phyloP scores from a whole-genome alignment of 2,329 filamentous ascomycete genomes.

The Talaromyces sp. region DNA sequence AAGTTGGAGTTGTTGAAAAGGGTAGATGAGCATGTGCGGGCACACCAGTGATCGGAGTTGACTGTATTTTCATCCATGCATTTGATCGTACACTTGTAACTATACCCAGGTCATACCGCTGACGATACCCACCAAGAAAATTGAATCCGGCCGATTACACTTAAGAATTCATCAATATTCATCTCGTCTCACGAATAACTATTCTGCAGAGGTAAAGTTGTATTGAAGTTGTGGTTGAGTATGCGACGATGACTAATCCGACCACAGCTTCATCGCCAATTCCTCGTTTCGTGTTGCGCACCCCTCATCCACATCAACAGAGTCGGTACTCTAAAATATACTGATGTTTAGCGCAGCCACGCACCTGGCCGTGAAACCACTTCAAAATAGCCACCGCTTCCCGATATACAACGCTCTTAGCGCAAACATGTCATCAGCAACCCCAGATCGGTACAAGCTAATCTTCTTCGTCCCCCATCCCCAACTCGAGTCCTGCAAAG shows the following conservation, averaged over 20 bases:
- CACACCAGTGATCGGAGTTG: conserved; percentile 21
- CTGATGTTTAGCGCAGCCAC: conserved; percentile 3
- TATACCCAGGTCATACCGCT: background rate
- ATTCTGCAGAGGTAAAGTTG: background rate
- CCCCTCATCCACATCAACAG: background rate
- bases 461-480: conserved; percentile 43
- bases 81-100: background rate
- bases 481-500: conserved; percentile 40
- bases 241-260: conserved; percentile 11
- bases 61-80: background rate
- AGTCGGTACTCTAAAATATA: background rate
- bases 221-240: background rate
- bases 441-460: conserved; percentile 40
- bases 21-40: conserved; percentile 33
- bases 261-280: background rate
- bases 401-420: background rate
- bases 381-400: background rate
- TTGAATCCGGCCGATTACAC: background rate
- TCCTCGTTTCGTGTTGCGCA: background rate
- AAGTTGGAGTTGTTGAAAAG: conserved; percentile 56
- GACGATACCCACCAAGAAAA: background rate
- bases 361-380: background rate
- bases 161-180: background rate
- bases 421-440: conserved; percentile 24
- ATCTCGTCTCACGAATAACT: background rate